Percentiles rank a stretch among this genome's conserved stretches.
phyloP scores from a whole-genome alignment of 352 stramenopile species.

The Globisporangium radiosum region DNA sequence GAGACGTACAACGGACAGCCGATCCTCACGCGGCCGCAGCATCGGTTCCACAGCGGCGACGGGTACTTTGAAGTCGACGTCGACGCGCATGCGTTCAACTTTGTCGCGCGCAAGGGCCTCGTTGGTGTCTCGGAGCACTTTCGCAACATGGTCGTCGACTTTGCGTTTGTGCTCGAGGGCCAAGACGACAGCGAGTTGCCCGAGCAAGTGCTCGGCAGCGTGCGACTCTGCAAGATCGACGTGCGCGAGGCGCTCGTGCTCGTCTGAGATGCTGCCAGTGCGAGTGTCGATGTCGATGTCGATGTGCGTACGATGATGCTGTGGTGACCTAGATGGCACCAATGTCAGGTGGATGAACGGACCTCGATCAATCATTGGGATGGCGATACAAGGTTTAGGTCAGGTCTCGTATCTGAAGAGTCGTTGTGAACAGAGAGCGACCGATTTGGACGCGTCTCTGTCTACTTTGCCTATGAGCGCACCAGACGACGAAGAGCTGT shows the following conservation, averaged over 20 bases:
- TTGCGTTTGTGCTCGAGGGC: conserved; percentile 76
- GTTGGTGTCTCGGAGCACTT: conserved; percentile 69
- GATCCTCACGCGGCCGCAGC: conserved; percentile 74
- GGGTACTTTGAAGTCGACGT: conserved; percentile 83
- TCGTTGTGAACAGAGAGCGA: no score
- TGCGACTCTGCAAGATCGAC: conserved; percentile 77
- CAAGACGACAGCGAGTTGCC: conserved; percentile 72
- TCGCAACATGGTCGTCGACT: conserved; percentile 78
- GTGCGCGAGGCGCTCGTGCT: conserved; percentile 39
- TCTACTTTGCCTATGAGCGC: no score
- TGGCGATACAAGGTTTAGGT: no score
- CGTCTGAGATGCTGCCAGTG: conserved; percentile 9
- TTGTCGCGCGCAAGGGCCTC: conserved; percentile 67
- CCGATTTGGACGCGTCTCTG: no score
- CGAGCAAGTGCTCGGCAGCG: conserved; percentile 67
- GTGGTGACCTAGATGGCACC: no score
- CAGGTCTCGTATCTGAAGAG: no score
- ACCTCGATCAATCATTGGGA: no score
- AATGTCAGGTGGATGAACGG: no score
- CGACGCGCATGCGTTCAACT: conserved; percentile 82
- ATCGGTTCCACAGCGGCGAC: conserved; percentile 61
- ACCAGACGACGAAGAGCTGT: conserved; percentile 11
- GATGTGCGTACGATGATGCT: no score
- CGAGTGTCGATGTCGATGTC: no score
- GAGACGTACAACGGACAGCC: conserved; percentile 82